Percentiles rank a stretch among this genome's conserved stretches.
phyloP scores from a whole-genome alignment of 345 rosid species.

The Balakata baccata region DNA sequence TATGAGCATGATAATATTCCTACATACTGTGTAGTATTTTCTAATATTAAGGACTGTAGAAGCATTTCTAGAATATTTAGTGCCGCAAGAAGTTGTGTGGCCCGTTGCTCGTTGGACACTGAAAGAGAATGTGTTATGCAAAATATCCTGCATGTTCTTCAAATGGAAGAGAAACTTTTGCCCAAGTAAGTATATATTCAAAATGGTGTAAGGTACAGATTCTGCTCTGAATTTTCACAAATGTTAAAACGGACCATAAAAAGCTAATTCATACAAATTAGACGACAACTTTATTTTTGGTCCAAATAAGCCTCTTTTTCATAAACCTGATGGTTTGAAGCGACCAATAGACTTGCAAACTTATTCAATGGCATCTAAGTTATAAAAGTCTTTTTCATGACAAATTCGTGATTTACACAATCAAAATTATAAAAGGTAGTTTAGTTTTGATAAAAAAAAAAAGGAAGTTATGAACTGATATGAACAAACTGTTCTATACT shows the following conservation, averaged over 20 bases:
- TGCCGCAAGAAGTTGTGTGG: conserved; percentile 15
- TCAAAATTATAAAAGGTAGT: not conserved
- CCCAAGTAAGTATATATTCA: conserved; percentile 40
- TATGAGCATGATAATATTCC: conserved; percentile 25
- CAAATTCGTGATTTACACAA: not conserved
- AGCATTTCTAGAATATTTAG: conserved; percentile 21
- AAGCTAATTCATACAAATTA: too few relatives aligned
- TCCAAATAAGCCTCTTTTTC: not conserved
- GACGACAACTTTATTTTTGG: not conserved
- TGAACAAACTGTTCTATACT: not conserved
- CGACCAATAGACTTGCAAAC: not conserved
- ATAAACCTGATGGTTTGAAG: not conserved
- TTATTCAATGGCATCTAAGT: not conserved
- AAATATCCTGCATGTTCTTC: conserved; percentile 23
- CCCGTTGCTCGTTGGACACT: conserved; percentile 13
- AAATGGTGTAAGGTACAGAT: not conserved
- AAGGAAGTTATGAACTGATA: not conserved
- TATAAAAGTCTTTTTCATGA: too few relatives aligned
- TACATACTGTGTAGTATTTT: conserved; percentile 40
- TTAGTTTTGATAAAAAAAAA: too few relatives aligned
- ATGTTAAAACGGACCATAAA: not conserved
- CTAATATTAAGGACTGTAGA: conserved; percentile 37
- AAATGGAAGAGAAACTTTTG: conserved; percentile 30
- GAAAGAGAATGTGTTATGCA: conserved; percentile 12
- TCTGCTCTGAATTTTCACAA: not conserved